Evolutionary conservation across 2,329 filamentous ascomycete species (phyloP), one percentile per base, ranked within the genome.

Genomic region (Apiospora sp.): DNA sequence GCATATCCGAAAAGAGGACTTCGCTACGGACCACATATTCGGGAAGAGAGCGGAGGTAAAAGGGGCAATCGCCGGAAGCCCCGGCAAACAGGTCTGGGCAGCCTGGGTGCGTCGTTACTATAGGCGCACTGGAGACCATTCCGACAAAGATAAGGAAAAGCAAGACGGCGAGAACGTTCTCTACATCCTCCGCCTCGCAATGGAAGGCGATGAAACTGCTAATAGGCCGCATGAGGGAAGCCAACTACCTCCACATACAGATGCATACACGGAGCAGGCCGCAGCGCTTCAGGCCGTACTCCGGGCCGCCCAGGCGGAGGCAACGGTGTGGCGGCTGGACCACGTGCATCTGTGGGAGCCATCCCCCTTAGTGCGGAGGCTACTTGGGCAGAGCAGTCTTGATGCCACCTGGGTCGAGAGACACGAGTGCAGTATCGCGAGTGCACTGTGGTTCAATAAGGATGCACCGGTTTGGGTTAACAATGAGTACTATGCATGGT

Each of bases 341-440:
- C 87, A 90, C 58, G 89, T 98, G 3, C 89, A 94, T 80, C 85
- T 96, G 70, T 98, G 96, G 96, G 97, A 96, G 79, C 95, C 95
- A 0, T 88, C 88, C 7, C 84, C 88, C 7, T 77, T 87, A 74
- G 80, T 91, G 34, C 80, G 80, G 79, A 74, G 80, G 16, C 77
- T 92, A 61, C 82, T 91, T 0, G 81, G 85, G 51, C 79, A 78
- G 41, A 82, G 84, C 2, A 86, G 85, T 8, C 76, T 94, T 16
- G 79, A 87, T 27, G 84, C 88, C 71, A 79, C 83, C 37, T 83
- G 84, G 73, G 85, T 90, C 0, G 84, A 88, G 3, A 84, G 93
- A 48, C 89, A 94, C 71, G 83, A 82, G 68, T 87, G 91, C 70
- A 94, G 92, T 80, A 93, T 95, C 73, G 85, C 92, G 0, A 92